Evolutionary conservation across 106 monocot species (phyloP).

Genomic region (Gastrodia elata): DNA sequence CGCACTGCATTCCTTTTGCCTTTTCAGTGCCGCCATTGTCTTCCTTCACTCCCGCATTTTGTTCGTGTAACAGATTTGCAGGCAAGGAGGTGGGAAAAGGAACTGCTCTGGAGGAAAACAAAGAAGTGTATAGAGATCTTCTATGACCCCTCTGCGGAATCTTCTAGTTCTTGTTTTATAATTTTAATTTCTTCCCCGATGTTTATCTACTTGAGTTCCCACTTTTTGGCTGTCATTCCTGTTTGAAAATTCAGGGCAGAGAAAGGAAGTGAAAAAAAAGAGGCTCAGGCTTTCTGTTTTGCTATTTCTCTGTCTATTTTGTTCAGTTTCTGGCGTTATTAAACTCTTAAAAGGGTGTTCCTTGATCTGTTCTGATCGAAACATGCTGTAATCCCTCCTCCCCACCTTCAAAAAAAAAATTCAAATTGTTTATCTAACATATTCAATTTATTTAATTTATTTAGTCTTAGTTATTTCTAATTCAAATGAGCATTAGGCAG

Average conservation of each 20-base stretch:
- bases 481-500: too few species aligned
- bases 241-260: conserved; percentile 24
- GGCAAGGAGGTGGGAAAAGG: conserved; percentile 24
- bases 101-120: conserved; percentile 16
- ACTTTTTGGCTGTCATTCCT: conserved; percentile 19
- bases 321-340: conserved; percentile 2
- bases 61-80: conserved; percentile 5
- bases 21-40: neutral
- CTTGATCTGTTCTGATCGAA: too few species aligned
- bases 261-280: neutral
- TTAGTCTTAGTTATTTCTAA: too few species aligned
- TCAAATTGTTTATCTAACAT: too few species aligned
- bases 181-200: conserved; percentile 2
- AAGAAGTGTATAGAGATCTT: conserved; percentile 23
- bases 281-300: neutral
- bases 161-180: neutral
- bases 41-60: neutral
- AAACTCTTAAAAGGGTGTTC: neutral
- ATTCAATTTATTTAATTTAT: too few species aligned
- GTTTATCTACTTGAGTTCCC: conserved; percentile 6
- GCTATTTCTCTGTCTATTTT: neutral
- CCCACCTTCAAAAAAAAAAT: too few species aligned
- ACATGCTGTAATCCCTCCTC: too few species aligned
- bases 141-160: conserved; percentile 11
- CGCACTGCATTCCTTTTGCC: neutral